Base-by-base conservation (phyloP, 805 yeast genomes). In the Metschnikowia lachancei region DNA sequence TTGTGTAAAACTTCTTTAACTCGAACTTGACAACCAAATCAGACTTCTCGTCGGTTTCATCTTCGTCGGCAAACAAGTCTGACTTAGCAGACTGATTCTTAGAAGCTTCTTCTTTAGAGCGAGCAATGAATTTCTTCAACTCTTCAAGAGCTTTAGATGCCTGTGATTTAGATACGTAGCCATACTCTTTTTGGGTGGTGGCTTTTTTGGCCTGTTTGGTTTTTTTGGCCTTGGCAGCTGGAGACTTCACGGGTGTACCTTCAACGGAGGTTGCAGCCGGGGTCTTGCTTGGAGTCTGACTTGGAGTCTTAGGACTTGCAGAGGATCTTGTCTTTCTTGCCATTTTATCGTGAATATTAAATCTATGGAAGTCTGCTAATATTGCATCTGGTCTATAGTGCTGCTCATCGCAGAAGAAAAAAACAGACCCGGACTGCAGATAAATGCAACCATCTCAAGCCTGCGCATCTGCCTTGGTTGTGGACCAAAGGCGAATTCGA, bases 21-120 rank as follows among this genome's bases (percentile, higher is more conserved):
- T 83, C 80, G 34, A 86, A 70, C 49, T 81, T 82, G 46, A 90
- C 67, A 58, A 74, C 82, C 41, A 88, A 63, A 36, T 76, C 77
- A 36, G 74, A 77, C 10, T 75, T 82, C 19, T 77, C 82, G 36
- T 81, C 88, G 5, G 59, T 63, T 40, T 65, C 70, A 16, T 46
- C 58, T 13, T 63, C 66, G 39, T 66, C 74, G 40, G 65, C 69
- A 52, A 83, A 82, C 51, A 88, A 74, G 51, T 79, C 69, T 22
- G 69, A 60, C 52, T 75, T 70, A 36, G 63, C 48, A 11, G 49
- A 14, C 37, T 24, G 22, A 19, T 39, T 66, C 14, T 62, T 64
- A 4, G 64, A 61, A 16, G 63, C 60, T 22, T 56, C 52, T 19
- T 56, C 58, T 39, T 69, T 61, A 22, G 43, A 26, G 39, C 66